A percentile compares a stretch with the other conserved stretches of the same genome.
phyloP scores from a whole-genome alignment of 768 basidiomycete genomes.

The Boletus bicolor region DNA sequence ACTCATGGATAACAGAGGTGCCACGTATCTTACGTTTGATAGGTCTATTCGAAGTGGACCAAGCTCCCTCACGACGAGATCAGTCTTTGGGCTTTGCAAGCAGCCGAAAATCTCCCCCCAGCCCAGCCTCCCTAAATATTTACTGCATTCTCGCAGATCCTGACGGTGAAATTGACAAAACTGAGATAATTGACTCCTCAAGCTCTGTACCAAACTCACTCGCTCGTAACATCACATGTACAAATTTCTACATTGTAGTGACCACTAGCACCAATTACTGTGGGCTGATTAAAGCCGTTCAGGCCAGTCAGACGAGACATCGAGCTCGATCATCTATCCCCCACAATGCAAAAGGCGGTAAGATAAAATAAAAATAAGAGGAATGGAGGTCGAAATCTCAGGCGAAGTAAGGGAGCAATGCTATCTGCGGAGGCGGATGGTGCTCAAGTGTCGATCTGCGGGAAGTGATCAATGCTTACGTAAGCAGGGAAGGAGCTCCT shows the following conservation, averaged over 20 bases:
- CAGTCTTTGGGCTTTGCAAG: slow-evolving; percentile 42
- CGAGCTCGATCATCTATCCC: neutral
- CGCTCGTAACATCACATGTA: neutral
- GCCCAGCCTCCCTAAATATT: slow-evolving; percentile 18
- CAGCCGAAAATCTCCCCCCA: slow-evolving; percentile 36
- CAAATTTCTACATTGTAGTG: too few species aligned
- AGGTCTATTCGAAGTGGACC: slow-evolving; percentile 53
- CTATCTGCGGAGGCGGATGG: too few species aligned
- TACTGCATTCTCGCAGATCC: neutral
- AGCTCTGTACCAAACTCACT: neutral
- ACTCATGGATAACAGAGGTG: neutral
- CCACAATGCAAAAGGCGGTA: neutral
- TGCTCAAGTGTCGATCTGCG: too few species aligned
- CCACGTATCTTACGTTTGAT: slow-evolving; percentile 7
- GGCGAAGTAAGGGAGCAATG: too few species aligned
- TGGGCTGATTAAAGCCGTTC: neutral
- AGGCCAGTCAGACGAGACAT: neutral
- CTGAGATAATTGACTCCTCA: neutral
- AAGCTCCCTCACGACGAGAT: slow-evolving; percentile 63
- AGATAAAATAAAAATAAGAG: too few species aligned
- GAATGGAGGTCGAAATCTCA: too few species aligned
- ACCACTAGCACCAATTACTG: neutral
- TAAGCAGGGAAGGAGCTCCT: slow-evolving; percentile 85
- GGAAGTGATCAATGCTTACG: too few species aligned
- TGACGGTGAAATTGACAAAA: neutral